phyloP scores from a whole-genome alignment of 495 filamentous ascomycete genomes.

The Melanomma pulvis-pyrius region DNA sequence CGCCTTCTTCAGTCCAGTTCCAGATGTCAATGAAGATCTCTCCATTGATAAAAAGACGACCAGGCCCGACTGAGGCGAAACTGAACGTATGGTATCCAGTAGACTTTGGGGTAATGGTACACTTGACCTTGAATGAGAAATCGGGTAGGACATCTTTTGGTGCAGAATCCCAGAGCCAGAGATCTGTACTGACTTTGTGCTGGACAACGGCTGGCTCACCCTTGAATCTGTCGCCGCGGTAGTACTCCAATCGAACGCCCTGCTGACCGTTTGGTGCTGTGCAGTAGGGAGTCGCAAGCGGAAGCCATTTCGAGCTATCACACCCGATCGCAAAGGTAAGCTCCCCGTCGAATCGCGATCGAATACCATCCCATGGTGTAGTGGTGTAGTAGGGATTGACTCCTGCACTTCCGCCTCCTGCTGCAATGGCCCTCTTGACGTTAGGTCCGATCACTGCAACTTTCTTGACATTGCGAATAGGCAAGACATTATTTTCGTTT shows the following conservation, averaged over 20 bases:
- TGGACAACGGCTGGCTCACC: slow-evolving; percentile 59
- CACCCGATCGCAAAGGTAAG: slow-evolving; percentile 59
- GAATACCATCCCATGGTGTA: slow-evolving; percentile 69
- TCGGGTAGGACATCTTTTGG: slow-evolving; percentile 62
- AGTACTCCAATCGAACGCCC: slow-evolving; percentile 66
- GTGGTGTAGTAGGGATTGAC: slow-evolving; percentile 79
- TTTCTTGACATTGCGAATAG: slow-evolving; percentile 46
- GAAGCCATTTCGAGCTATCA: slow-evolving; percentile 69
- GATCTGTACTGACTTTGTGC: slow-evolving; percentile 61
- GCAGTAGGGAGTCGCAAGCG: slow-evolving; percentile 62
- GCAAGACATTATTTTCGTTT: slow-evolving; percentile 41
- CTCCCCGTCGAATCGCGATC: slow-evolving; percentile 49
- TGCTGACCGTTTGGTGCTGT: slow-evolving; percentile 57
- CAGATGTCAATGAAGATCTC: slow-evolving; percentile 71
- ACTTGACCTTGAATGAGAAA: slow-evolving; percentile 64
- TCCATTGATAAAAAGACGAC: slow-evolving; percentile 37
- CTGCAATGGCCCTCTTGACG: slow-evolving; percentile 72
- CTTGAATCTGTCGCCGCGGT: slow-evolving; percentile 62
- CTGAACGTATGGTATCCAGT: slow-evolving; percentile 39
- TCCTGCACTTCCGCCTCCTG: slow-evolving; percentile 80
- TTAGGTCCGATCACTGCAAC: slow-evolving; percentile 83
- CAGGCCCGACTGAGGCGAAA: slow-evolving; percentile 40
- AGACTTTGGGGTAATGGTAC: slow-evolving; percentile 51
- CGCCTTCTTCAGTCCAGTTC: slow-evolving; percentile 68
- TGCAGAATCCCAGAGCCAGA: slow-evolving; percentile 70